phyloP scores from a whole-genome alignment of 2,329 filamentous ascomycete genomes.

The Arthrobotrys megalospora region DNA sequence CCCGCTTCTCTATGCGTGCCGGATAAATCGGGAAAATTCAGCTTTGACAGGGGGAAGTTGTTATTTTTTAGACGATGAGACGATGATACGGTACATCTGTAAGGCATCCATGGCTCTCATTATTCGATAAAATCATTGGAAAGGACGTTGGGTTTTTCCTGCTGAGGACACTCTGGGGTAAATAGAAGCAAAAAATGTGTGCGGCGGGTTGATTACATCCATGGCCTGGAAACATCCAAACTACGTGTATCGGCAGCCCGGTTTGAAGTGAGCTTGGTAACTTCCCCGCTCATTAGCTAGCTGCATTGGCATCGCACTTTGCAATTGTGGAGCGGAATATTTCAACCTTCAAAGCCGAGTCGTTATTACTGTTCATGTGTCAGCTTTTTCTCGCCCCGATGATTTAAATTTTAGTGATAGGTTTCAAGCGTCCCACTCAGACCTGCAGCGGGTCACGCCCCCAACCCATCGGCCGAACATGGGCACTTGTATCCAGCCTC shows the following conservation, averaged over 20 bases:
- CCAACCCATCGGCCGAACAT: constrained; percentile 51
- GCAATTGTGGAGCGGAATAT: constrained; percentile 51
- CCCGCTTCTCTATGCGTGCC: constrained; percentile 50
- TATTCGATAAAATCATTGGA: constrained; percentile 49
- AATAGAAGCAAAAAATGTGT: constrained; percentile 43
- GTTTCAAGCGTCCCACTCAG: constrained; percentile 43
- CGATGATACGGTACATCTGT: constrained; percentile 48
- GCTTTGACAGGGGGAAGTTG: constrained; percentile 53
- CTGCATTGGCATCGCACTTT: constrained; percentile 44
- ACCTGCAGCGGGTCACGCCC: constrained; percentile 56
- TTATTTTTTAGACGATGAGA: constrained; percentile 51
- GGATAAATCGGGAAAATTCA: constrained; percentile 61
- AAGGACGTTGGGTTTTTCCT: constrained; percentile 25
- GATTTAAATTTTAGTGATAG: constrained; percentile 49
- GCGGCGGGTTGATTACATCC: constrained; percentile 46
- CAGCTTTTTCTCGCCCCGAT: constrained; percentile 37
- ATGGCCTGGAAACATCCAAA: constrained; percentile 19
- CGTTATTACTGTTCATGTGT: constrained; percentile 30
- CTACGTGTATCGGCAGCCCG: constrained; percentile 15
- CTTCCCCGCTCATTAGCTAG: constrained; percentile 47
- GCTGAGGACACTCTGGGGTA: constrained; percentile 49
- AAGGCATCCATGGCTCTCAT: constrained; percentile 54
- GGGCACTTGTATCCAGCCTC: constrained; percentile 32
- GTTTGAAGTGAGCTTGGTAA: constrained; percentile 40
- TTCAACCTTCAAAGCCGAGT: constrained; percentile 43